phyloP scores from a whole-genome alignment of 257 asterid species.

The Vinca minor region DNA sequence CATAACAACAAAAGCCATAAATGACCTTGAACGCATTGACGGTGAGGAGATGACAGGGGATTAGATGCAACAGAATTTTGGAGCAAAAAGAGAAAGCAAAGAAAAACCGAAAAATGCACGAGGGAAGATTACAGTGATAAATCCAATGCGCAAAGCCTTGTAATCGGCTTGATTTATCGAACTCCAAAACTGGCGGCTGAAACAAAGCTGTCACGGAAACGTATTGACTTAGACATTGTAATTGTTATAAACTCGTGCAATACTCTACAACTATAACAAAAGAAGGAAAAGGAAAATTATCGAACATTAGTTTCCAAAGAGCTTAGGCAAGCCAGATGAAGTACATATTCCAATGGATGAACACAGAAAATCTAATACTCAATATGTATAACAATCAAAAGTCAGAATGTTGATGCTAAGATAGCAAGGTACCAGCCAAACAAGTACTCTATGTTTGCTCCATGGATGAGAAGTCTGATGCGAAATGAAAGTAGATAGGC shows the following conservation, averaged over 20 bases:
- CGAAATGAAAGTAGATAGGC: constrained; percentile 52
- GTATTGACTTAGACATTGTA: background rate
- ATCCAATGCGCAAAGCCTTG: constrained; percentile 81
- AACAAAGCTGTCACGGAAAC: constrained; percentile 66
- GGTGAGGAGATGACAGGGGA: background rate
- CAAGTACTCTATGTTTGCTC: constrained; percentile 73
- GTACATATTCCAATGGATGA: background rate
- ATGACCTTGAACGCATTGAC: background rate
- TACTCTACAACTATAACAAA: background rate
- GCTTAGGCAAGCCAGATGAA: background rate
- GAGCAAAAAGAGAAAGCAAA: background rate
- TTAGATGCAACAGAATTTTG: background rate
- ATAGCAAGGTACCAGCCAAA: constrained; percentile 71
- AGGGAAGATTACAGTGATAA: constrained; percentile 48
- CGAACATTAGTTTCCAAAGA: background rate
- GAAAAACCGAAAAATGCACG: background rate
- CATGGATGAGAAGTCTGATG: constrained; percentile 86
- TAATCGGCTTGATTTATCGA: constrained; percentile 89
- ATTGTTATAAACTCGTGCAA: background rate
- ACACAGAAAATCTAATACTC: background rate
- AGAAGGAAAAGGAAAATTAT: background rate
- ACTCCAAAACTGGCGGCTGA: constrained; percentile 97
- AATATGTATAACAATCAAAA: background rate
- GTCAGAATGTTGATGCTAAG: constrained; percentile 2
- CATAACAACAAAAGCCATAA: background rate